Evolutionary conservation across 2,329 filamentous ascomycete species (phyloP).

Genomic region (Escovopsis sp.): DNA sequence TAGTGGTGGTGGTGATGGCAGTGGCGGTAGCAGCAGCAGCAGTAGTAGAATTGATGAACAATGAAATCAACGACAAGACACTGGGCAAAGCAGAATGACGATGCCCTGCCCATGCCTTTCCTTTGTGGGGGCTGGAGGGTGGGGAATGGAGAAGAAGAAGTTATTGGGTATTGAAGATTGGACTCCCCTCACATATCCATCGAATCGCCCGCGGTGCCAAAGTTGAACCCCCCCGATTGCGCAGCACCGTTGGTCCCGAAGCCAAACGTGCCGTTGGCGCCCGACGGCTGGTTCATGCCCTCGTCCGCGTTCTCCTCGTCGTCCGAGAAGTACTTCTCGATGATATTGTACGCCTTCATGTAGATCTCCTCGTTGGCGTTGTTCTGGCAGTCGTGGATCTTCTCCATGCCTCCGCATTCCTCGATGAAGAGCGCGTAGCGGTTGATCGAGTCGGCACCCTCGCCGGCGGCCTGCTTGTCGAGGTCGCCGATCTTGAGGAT

Average conservation of each 20-base stretch:
- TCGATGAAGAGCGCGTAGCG: slow-evolving; percentile 96
- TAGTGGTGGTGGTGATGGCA: too few relatives aligned
- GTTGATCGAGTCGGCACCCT: slow-evolving; percentile 70
- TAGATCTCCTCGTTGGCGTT: slow-evolving; percentile 99
- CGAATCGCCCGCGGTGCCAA: slow-evolving; percentile 55
- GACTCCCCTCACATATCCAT: slow-evolving; percentile 44
- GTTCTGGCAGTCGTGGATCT: slow-evolving; percentile 99
- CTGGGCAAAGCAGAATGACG: too few relatives aligned
- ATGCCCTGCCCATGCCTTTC: too few relatives aligned
- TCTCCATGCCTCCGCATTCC: slow-evolving; percentile 98
- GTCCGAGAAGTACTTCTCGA: slow-evolving; percentile 99
- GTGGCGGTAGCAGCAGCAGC: too few relatives aligned
- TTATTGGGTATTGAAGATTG: neutral
- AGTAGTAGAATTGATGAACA: too few relatives aligned
- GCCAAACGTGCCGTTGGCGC: slow-evolving; percentile 59
- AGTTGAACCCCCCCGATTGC: slow-evolving; percentile 81
- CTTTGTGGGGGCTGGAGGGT: too few relatives aligned
- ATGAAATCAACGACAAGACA: too few relatives aligned
- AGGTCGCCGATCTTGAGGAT: slow-evolving; percentile 98
- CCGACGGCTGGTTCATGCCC: slow-evolving; percentile 53
- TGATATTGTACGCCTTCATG: slow-evolving; percentile 99
- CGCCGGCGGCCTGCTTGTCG: slow-evolving; percentile 80
- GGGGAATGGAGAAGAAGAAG: too few relatives aligned
- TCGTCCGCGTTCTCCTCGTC: slow-evolving; percentile 91
- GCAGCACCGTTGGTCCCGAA: slow-evolving; percentile 50